A percentile compares a stretch with the other conserved stretches of the same genome.
phyloP scores from a whole-genome alignment of 805 yeast genomes.

The Ogataea parapolymorpha region DNA sequence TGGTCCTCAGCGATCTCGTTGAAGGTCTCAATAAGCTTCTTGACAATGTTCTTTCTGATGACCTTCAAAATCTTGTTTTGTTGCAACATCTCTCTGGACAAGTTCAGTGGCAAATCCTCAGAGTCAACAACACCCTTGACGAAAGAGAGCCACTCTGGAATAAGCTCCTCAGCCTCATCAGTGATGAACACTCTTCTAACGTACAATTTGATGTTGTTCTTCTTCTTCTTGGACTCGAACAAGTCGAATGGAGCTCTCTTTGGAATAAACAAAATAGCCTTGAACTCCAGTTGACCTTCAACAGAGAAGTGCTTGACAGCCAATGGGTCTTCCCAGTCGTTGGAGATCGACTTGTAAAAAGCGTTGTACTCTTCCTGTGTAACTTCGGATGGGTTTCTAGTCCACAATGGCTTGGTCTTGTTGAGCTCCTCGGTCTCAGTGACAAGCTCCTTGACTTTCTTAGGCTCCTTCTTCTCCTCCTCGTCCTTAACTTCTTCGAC shows the following conservation, averaged over 20 bases:
- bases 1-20: conserved; percentile 98
- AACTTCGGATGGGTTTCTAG: conserved; percentile 97
- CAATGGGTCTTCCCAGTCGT: conserved; percentile 99
- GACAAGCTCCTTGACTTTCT: conserved; percentile 89
- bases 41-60: conserved; percentile 97
- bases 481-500: conserved; percentile 70
- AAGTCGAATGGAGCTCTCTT: conserved; percentile 99
- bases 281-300: conserved; percentile 99
- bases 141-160: conserved; percentile 98
- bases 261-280: conserved; percentile 96
- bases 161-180: conserved; percentile 98
- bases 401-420: conserved; percentile 99
- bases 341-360: conserved; percentile 97
- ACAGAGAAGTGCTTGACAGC: conserved; percentile 99
- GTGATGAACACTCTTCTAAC: conserved; percentile 99
- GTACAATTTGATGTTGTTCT: conserved; percentile 96
- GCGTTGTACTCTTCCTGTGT: conserved; percentile 98
- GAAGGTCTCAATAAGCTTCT: conserved; percentile 97
- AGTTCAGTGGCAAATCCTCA: conserved; percentile 98
- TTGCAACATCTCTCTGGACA: conserved; percentile 99
- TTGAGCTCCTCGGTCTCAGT: conserved; percentile 97
- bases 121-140: conserved; percentile 99
- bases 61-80: conserved; percentile 99
- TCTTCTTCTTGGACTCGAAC: conserved; percentile 98
- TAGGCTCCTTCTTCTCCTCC: conserved; percentile 70